These are phyloP conservation scores for Cryoendolithus antarcticus DNA, from an alignment of 2,329 filamentous ascomycete genomes.

Conservation along the genomic window DNA sequence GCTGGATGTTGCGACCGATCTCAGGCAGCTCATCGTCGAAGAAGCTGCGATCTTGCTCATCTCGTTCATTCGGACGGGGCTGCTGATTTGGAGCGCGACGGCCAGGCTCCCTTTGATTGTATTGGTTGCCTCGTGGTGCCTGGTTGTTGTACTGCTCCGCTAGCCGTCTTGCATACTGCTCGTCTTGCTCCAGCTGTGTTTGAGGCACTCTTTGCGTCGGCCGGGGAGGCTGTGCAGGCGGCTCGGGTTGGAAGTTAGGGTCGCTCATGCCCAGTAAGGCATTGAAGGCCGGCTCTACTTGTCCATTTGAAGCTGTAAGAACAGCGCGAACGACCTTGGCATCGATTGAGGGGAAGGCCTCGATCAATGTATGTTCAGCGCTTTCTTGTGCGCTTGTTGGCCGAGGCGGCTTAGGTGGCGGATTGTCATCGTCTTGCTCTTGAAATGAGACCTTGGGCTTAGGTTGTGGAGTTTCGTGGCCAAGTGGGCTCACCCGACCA, in stretches of 20 bases:
- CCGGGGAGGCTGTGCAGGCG: constrained; percentile 66
- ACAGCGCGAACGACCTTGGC: constrained; percentile 72
- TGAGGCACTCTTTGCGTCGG: constrained; percentile 51
- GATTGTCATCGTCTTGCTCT: constrained; percentile 35
- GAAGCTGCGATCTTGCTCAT: constrained; percentile 71
- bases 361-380: constrained; percentile 76
- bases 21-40: constrained; percentile 91
- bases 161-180: constrained; percentile 81
- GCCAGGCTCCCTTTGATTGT: constrained; percentile 21
- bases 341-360: constrained; percentile 86
- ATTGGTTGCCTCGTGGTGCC: constrained; percentile 17
- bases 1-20: constrained; percentile 83
- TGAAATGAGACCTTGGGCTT: constrained; percentile 36
- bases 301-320: constrained; percentile 69
- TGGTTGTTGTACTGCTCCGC: constrained; percentile 66
- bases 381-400: constrained; percentile 72
- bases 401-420: constrained; percentile 69
- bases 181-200: constrained; percentile 79
- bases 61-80: constrained; percentile 34
- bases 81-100: constrained; percentile 27
- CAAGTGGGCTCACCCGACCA: constrained; percentile 29
- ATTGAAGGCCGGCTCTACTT: constrained; percentile 89
- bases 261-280: constrained; percentile 62
- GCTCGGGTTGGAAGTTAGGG: constrained; percentile 39
- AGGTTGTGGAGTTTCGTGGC: constrained; percentile 26